A percentile compares a stretch with the other conserved stretches of the same genome.
These are phyloP conservation scores for Pseudonitzschia pungens DNA, from an alignment of 108 stramenopile species.

Conservation along the genomic window DNA sequence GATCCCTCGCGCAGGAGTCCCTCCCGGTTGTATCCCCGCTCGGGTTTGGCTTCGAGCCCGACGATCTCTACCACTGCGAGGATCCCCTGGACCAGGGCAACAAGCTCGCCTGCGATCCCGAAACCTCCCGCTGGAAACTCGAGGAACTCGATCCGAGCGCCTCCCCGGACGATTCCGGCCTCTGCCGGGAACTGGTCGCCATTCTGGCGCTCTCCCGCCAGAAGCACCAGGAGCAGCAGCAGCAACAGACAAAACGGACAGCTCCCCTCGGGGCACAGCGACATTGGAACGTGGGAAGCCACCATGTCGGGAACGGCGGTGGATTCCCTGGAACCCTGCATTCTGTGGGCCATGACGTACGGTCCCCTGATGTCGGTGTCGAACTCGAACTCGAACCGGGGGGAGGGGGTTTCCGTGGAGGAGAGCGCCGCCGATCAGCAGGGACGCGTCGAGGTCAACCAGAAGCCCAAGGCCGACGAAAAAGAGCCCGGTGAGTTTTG, in stretches of 20 bases:
- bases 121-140: constrained; percentile 20
- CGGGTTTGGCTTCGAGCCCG: neutral
- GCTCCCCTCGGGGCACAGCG: neutral
- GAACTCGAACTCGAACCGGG: no score
- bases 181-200: neutral
- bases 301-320: neutral
- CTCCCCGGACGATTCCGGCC: constrained; percentile 11
- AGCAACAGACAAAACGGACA: no score
- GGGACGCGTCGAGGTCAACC: neutral
- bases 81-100: neutral
- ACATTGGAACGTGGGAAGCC: neutral
- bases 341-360: constrained; percentile 39
- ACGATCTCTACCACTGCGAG: constrained; percentile 32
- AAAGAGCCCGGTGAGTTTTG: neutral
- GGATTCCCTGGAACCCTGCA: constrained; percentile 35
- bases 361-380: constrained; percentile 10
- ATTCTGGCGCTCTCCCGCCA: constrained; percentile 4
- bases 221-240: neutral
- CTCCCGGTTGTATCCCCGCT: no score
- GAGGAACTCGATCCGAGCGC: constrained; percentile 11
- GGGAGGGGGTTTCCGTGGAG: neutral
- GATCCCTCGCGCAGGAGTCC: no score
- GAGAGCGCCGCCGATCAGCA: neutral
- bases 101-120: constrained; percentile 5
- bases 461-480: no score